phyloP scores from a whole-genome alignment of 2,329 filamentous ascomycete species.

The Fusarium subtropicale region DNA sequence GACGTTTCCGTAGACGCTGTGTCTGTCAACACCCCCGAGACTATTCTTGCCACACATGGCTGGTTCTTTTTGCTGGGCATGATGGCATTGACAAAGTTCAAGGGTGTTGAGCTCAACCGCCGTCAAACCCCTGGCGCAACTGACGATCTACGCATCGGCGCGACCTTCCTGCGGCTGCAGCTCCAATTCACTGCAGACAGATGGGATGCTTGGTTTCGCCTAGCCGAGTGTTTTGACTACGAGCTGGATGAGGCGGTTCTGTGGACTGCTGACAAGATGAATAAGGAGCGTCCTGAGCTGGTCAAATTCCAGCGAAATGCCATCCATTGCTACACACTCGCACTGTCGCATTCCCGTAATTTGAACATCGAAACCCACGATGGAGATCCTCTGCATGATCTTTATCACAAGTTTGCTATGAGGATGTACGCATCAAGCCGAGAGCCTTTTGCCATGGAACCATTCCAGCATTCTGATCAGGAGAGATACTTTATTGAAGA shows the following conservation, averaged over 20 bases:
- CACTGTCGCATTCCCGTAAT: conserved; percentile 66
- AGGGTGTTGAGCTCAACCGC: conserved; percentile 75
- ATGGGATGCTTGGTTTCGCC: conserved; percentile 92
- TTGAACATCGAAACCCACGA: conserved; percentile 59
- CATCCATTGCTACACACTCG: conserved; percentile 81
- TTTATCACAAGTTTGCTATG: conserved; percentile 71
- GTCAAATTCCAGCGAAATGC: conserved; percentile 80
- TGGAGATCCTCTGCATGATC: conserved; percentile 66
- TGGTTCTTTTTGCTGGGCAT: conserved; percentile 95
- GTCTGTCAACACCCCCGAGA: conserved; percentile 74
- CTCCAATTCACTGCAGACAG: conserved; percentile 83
- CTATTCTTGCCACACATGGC: conserved; percentile 79
- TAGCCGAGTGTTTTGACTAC: conserved; percentile 88
- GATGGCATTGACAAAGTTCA: conserved; percentile 88
- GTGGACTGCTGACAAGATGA: conserved; percentile 92
- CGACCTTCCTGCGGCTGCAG: conserved; percentile 83
- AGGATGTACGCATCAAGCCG: conserved; percentile 71
- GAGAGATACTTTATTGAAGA: conserved; percentile 68
- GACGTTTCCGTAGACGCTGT: conserved; percentile 79
- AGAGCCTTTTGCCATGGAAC: conserved; percentile 72
- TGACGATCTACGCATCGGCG: conserved; percentile 84
- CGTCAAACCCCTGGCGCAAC: conserved; percentile 82
- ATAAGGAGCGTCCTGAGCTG: conserved; percentile 81
- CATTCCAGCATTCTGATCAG: conserved; percentile 67
- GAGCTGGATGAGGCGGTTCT: conserved; percentile 88